These are phyloP conservation scores for Amesomyces nigricolor DNA, from an alignment of 2,329 filamentous ascomycete genomes.

Conservation along the genomic window DNA sequence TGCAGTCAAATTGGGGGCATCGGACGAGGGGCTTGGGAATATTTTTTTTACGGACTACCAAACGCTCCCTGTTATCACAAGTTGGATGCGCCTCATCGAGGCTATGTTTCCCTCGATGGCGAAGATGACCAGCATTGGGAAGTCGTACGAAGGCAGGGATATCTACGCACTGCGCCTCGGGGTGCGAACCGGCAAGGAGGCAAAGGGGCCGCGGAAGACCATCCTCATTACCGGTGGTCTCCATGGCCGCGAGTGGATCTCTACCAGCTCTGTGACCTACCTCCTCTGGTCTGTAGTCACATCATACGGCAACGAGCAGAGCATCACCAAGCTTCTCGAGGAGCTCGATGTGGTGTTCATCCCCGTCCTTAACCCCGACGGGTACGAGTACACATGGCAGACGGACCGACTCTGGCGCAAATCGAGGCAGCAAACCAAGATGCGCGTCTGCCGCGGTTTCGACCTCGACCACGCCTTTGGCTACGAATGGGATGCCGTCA, in stretches of 20 bases:
- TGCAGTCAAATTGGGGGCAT: constrained; percentile 28
- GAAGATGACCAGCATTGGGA: constrained; percentile 67
- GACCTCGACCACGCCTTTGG: constrained; percentile 86
- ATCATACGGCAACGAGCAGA: constrained; percentile 65
- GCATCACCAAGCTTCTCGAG: constrained; percentile 71
- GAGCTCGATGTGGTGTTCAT: constrained; percentile 85
- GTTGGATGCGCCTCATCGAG: constrained; percentile 85
- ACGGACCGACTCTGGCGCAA: constrained; percentile 92
- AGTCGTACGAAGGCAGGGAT: constrained; percentile 79
- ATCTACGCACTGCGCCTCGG: constrained; percentile 79
- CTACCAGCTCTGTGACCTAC: constrained; percentile 84
- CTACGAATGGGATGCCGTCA: constrained; percentile 72
- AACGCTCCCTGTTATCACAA: constrained; percentile 64
- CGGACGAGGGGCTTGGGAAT: constrained; percentile 50
- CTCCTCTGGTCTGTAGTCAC: constrained; percentile 84
- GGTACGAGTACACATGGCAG: constrained; percentile 91
- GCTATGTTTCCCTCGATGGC: constrained; percentile 86
- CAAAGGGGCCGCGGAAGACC: constrained; percentile 29
- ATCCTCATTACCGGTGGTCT: constrained; percentile 66
- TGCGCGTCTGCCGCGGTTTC: constrained; percentile 78
- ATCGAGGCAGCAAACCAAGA: constrained; percentile 75
- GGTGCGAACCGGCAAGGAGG: constrained; percentile 30
- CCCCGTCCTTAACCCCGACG: constrained; percentile 87
- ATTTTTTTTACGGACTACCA: constrained; percentile 93
- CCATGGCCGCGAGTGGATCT: constrained; percentile 97